phyloP scores from a whole-genome alignment of 225 moss, liverwort and hornwort species.

The Straminergon stramineum region DNA sequence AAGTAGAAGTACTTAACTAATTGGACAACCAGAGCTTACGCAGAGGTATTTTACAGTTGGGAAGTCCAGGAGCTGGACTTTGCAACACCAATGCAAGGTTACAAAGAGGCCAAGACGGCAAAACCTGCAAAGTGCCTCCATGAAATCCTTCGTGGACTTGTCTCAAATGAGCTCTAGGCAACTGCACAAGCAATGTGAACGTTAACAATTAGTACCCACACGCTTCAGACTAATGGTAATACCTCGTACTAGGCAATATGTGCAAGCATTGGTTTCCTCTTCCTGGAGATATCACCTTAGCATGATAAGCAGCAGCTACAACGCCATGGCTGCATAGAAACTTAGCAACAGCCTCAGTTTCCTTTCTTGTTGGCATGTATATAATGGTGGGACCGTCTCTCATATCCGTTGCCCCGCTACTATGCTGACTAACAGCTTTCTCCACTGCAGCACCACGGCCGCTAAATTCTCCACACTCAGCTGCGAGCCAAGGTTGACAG shows the following conservation, averaged over 20 bases:
- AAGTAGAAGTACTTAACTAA: background rate
- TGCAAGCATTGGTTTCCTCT: background rate
- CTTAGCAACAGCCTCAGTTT: conserved; percentile 59
- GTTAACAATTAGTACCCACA: background rate
- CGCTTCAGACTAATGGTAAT: background rate
- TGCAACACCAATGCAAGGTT: background rate
- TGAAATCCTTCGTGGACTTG: conserved; percentile 65
- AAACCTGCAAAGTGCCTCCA: conserved; percentile 54
- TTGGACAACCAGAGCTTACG: background rate
- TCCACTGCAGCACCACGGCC: conserved; percentile 8
- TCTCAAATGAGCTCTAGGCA: conserved; percentile 60
- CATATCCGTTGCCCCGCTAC: background rate
- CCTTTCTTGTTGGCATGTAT: conserved; percentile 78
- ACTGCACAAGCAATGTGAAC: conserved; percentile 22
- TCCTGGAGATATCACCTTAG: conserved; percentile 35
- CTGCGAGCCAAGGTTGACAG: conserved; percentile 18
- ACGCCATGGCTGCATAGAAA: conserved; percentile 59
- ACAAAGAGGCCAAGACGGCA: background rate
- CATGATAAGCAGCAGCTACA: conserved; percentile 67
- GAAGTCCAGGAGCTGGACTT: background rate
- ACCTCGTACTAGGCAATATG: background rate
- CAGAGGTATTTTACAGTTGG: background rate
- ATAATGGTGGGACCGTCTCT: conserved; percentile 53
- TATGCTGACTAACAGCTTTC: background rate
- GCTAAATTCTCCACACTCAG: conserved; percentile 48